Conservation (phyloP, 2,329 filamentous ascomycete species). For the Chaetomiaceae sp. region DNA sequence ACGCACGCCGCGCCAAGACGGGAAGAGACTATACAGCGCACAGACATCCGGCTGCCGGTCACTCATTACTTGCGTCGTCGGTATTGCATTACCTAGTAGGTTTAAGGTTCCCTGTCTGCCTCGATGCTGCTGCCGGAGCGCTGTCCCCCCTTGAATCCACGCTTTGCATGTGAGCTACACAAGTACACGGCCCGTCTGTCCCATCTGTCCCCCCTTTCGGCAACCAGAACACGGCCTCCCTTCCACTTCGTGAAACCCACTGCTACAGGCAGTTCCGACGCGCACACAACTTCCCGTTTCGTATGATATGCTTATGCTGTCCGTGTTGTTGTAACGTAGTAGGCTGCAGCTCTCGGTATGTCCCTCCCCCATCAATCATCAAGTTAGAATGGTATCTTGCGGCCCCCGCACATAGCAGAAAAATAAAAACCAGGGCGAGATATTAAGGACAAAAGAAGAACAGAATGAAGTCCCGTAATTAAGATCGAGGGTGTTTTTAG, state of each 20-base stretch:
- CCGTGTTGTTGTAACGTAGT: too few relatives aligned
- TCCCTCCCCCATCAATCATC: slow-evolving; percentile 6
- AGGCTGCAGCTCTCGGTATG: too few relatives aligned
- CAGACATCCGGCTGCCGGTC: slow-evolving; percentile 1
- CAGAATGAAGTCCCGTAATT: background rate
- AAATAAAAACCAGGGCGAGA: background rate
- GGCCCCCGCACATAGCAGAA: background rate
- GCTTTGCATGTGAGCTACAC: background rate
- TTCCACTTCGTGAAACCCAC: too few relatives aligned
- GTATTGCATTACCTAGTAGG: background rate
- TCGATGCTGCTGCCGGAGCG: background rate
- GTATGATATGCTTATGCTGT: too few relatives aligned
- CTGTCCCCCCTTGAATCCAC: background rate
- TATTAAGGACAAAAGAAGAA: slow-evolving; percentile 7
- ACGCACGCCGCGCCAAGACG: background rate
- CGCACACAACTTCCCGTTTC: too few relatives aligned
- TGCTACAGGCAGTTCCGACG: background rate
- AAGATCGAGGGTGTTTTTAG: background rate
- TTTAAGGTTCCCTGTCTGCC: background rate
- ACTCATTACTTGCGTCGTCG: too few relatives aligned
- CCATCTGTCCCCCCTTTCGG: background rate
- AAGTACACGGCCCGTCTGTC: background rate
- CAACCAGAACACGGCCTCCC: background rate
- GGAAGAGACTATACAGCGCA: background rate
- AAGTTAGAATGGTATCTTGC: slow-evolving; percentile 13